Conservation (phyloP, 1,284 basidiomycete genomes). For the Cystobasidium pallidum region DNA sequence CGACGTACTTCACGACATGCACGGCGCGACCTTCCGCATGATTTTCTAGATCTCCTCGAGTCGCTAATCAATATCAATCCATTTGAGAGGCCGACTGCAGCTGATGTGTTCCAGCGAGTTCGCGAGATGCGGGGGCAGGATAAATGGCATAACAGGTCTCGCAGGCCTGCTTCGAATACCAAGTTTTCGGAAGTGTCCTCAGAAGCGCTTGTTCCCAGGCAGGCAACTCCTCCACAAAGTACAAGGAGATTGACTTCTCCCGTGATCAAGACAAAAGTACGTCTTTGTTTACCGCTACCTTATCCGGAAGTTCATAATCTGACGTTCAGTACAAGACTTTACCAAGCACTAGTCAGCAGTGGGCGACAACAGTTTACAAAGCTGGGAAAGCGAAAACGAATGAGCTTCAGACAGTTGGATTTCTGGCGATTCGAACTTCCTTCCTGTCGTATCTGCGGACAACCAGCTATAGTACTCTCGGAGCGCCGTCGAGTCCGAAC, state of each 20-base stretch:
- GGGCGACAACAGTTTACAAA: constrained; percentile 6
- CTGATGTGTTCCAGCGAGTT: constrained; percentile 34
- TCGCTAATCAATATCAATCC: constrained; percentile 47
- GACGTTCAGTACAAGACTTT: background rate
- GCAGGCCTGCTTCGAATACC: background rate
- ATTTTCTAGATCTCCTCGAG: constrained; percentile 47
- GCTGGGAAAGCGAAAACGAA: constrained; percentile 7
- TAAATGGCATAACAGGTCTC: constrained; percentile 19
- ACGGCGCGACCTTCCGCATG: constrained; percentile 48
- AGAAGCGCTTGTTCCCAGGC: background rate
- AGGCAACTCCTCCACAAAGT: background rate
- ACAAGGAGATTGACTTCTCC: background rate
- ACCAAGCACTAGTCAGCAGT: background rate
- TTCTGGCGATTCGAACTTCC: background rate
- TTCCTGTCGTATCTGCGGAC: background rate
- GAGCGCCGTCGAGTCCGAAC: background rate
- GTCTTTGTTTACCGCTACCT: background rate
- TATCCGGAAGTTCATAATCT: background rate
- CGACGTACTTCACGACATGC: constrained; percentile 5
- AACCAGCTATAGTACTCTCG: background rate
- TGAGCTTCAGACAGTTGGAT: constrained; percentile 9
- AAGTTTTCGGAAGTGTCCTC: constrained; percentile 9
- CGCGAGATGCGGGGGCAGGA: background rate
- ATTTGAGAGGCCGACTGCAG: constrained; percentile 45
- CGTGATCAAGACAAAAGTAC: background rate